Percentiles rank a stretch among this genome's conserved stretches.
Conservation (phyloP, 371 early-diverging fungal species). For the Circinella umbellata region DNA sequence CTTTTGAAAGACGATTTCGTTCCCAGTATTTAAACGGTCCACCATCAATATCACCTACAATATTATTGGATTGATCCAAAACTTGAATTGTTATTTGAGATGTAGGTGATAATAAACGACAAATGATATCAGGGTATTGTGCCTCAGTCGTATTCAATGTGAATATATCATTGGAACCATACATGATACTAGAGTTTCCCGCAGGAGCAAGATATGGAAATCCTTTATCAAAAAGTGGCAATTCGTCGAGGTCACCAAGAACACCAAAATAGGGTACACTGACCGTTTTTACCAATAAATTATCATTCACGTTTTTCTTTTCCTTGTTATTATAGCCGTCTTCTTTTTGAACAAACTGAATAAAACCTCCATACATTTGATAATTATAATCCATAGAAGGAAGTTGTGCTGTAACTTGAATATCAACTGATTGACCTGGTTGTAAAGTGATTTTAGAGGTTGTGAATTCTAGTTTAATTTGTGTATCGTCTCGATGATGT, state of each 20-base stretch:
- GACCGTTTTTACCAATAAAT: too few species aligned
- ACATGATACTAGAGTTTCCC: conserved; percentile 9
- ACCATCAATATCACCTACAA: conserved; percentile 21
- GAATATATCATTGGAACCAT: conserved; percentile 18
- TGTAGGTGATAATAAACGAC: conserved; percentile 25
- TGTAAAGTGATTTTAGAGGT: conserved; percentile 30
- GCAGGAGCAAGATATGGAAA: conserved; percentile 35
- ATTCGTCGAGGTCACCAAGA: conserved; percentile 49
- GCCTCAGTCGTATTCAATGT: conserved; percentile 14
- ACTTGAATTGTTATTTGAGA: conserved; percentile 18
- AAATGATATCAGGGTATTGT: conserved; percentile 22
- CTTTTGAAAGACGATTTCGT: conserved; percentile 19
- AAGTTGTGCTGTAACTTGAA: conserved; percentile 44
- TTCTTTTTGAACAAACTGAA: conserved; percentile 16
- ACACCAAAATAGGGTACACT: conserved; percentile 65
- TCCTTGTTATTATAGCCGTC: conserved; percentile 8
- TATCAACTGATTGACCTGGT: conserved; percentile 35
- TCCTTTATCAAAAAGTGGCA: conserved; percentile 43
- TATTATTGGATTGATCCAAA: neutral
- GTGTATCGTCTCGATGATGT: conserved; percentile 24
- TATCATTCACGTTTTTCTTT: too few species aligned
- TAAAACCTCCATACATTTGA: conserved; percentile 52
- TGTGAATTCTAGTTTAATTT: conserved; percentile 39
- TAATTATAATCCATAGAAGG: conserved; percentile 30
- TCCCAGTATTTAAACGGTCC: conserved; percentile 30